Evolutionary conservation across 2,329 filamentous ascomycete species (phyloP).

Genomic region (Fusarium algeriense): DNA sequence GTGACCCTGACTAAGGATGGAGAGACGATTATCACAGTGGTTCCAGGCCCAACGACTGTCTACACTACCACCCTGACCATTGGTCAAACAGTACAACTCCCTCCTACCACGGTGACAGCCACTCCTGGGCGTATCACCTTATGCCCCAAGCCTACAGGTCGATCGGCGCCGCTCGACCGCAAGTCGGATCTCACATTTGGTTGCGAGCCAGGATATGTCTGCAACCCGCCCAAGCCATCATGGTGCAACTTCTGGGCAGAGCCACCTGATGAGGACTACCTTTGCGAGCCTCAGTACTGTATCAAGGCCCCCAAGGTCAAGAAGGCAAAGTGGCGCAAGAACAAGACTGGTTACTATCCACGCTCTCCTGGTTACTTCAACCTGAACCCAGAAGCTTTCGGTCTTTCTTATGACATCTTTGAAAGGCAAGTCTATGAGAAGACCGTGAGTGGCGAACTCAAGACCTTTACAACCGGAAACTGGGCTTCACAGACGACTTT

Average conservation of each 20-base stretch:
- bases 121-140: constrained; percentile 51
- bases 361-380: constrained; percentile 70
- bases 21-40: constrained; percentile 47
- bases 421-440: constrained; percentile 56
- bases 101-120: constrained; percentile 47
- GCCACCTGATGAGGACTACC: constrained; percentile 59
- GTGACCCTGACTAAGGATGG: constrained; percentile 50
- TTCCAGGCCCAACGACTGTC: constrained; percentile 46
- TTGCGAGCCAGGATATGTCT: constrained; percentile 65
- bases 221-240: constrained; percentile 62
- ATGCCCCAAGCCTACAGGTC: constrained; percentile 61
- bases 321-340: constrained; percentile 57
- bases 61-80: constrained; percentile 50
- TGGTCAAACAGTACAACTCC: constrained; percentile 46
- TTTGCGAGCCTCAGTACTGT: constrained; percentile 62
- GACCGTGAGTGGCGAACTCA: constrained; percentile 53
- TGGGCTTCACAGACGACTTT: constrained; percentile 65
- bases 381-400: constrained; percentile 71
- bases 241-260: constrained; percentile 65
- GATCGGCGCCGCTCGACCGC: constrained; percentile 48
- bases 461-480: constrained; percentile 66
- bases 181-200: constrained; percentile 64
- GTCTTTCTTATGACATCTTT: constrained; percentile 73
- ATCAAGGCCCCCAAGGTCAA: constrained; percentile 55
- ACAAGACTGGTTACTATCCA: constrained; percentile 64